These are phyloP conservation scores for Pichia cactophila DNA, from an alignment of 1,139 yeast species.

Conservation along the genomic window DNA sequence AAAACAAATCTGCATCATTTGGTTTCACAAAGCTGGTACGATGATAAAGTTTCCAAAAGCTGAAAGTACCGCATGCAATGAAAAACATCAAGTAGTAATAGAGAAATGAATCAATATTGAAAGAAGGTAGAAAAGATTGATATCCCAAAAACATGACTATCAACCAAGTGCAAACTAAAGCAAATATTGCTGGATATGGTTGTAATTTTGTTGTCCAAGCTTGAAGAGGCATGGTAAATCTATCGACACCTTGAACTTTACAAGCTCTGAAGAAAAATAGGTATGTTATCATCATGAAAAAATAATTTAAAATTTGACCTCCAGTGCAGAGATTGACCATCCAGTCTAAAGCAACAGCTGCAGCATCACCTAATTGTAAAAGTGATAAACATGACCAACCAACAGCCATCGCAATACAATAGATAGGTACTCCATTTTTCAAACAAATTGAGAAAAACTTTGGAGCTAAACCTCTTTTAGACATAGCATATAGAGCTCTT, in stretches of 20 bases:
- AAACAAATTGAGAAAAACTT: slow-evolving; percentile 28
- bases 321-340: slow-evolving; percentile 45
- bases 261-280: slow-evolving; percentile 39
- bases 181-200: slow-evolving; percentile 37
- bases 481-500: slow-evolving; percentile 32
- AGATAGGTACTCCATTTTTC: slow-evolving; percentile 31
- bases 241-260: slow-evolving; percentile 33
- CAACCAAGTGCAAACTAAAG: slow-evolving; percentile 24
- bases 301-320: slow-evolving; percentile 40
- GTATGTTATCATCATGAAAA: slow-evolving; percentile 41
- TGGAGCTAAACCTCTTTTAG: slow-evolving; percentile 33
- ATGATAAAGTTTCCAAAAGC: slow-evolving; percentile 34
- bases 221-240: slow-evolving; percentile 33
- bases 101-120: slow-evolving; percentile 35
- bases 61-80: slow-evolving; percentile 30
- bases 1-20: slow-evolving; percentile 38
- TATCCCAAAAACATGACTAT: slow-evolving; percentile 38
- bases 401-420: slow-evolving; percentile 26
- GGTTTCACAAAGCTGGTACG: slow-evolving; percentile 38
- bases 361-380: slow-evolving; percentile 33
- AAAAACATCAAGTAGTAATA: slow-evolving; percentile 40
- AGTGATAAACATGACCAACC: slow-evolving; percentile 33
- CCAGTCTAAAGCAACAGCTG: slow-evolving; percentile 39
- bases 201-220: slow-evolving; percentile 34
- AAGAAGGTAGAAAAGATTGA: slow-evolving; percentile 37